Conservation (phyloP, 2,329 filamentous ascomycete genomes). For the Clonostachys byssicola region DNA sequence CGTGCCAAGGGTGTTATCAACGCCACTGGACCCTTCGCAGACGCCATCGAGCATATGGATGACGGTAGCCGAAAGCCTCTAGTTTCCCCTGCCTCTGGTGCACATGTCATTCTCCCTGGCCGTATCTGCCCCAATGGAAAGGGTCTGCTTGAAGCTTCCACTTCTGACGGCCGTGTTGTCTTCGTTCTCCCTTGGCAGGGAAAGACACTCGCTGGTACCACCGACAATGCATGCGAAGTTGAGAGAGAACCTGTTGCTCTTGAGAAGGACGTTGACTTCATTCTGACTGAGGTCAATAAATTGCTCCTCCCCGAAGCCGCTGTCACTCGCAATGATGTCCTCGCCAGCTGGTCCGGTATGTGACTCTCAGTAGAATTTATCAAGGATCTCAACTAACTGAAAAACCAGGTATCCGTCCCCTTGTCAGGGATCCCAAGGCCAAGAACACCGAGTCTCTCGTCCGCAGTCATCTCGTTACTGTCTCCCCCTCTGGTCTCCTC, state of each 20-base stretch:
- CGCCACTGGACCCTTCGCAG: conserved; percentile 78
- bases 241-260: conserved; percentile 66
- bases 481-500: conserved; percentile 70
- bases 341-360: conserved; percentile 76
- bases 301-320: conserved; percentile 74
- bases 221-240: conserved; percentile 69
- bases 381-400: conserved; percentile 6
- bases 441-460: conserved; percentile 81
- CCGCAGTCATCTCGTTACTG: conserved; percentile 74
- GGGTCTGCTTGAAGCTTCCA: conserved; percentile 77
- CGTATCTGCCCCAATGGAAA: conserved; percentile 77
- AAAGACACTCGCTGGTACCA: conserved; percentile 81
- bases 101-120: conserved; percentile 78
- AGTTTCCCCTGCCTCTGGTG: conserved; percentile 75
- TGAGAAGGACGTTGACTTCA: conserved; percentile 78
- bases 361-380: conserved; percentile 2
- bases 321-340: conserved; percentile 69
- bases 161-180: conserved; percentile 81
- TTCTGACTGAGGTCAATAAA: conserved; percentile 72
- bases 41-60: conserved; percentile 78
- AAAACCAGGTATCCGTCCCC: conserved; percentile 58
- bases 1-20: conserved; percentile 79
- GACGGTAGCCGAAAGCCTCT: conserved; percentile 66
- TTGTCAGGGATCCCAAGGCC: conserved; percentile 77
- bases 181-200: conserved; percentile 88